These are phyloP conservation scores for Rhodotorula kratochvilovae DNA, from an alignment of 768 basidiomycete species.

Conservation along the genomic window DNA sequence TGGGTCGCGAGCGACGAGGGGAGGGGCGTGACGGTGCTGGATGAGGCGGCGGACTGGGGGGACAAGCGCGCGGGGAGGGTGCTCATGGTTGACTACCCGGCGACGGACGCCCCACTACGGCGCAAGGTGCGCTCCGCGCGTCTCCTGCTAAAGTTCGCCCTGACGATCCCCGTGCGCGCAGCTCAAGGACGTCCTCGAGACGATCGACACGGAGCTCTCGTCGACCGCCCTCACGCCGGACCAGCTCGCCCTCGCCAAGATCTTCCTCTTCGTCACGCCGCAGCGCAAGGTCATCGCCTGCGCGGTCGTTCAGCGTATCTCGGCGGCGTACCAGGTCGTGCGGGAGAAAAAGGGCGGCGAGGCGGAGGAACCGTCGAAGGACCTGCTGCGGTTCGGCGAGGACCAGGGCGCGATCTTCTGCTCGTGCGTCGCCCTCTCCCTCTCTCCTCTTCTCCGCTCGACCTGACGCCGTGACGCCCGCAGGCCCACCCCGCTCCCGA, in stretches of 20 bases:
- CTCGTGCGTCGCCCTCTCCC: conserved; percentile 29
- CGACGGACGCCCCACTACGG: neutral
- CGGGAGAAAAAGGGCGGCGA: neutral
- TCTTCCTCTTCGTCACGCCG: conserved; percentile 34
- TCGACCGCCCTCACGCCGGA: conserved; percentile 24
- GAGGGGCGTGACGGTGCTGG: conserved; percentile 19
- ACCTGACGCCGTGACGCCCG: neutral
- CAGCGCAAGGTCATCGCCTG: conserved; percentile 34
- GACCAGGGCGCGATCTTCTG: conserved; percentile 39
- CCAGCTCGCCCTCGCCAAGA: conserved; percentile 29
- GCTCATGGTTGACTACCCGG: conserved; percentile 26
- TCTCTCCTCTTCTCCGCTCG: neutral
- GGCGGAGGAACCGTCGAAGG: neutral
- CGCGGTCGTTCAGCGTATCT: conserved; percentile 37
- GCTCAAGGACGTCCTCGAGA: conserved; percentile 35
- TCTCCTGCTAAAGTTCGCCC: neutral
- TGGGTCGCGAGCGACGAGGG: neutral
- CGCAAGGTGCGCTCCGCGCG: conserved; percentile 1
- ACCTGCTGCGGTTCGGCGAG: conserved; percentile 34
- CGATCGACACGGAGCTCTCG: conserved; percentile 36
- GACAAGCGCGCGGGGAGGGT: conserved; percentile 10
- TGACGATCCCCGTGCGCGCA: neutral
- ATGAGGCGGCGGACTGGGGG: conserved; percentile 27
- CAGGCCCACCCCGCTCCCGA: conserved; percentile 34
- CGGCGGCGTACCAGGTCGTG: conserved; percentile 32